Conservation (phyloP, 345 rosid genomes). For the Tarenaya hassleriana region DNA sequence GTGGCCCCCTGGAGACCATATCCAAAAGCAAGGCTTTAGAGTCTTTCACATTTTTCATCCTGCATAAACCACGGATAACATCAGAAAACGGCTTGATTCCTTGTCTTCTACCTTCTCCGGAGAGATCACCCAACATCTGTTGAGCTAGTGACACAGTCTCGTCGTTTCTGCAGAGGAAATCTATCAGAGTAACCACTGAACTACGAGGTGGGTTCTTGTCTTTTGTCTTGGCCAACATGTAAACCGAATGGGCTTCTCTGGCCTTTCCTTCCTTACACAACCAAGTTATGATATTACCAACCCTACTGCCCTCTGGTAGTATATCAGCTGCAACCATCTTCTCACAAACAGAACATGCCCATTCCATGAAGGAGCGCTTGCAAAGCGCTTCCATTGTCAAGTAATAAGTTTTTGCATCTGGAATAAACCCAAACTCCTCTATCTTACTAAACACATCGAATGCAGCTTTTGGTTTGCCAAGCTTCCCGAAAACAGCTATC, state of each 20-base stretch:
- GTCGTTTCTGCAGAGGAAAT: slow-evolving; percentile 47
- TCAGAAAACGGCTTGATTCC: slow-evolving; percentile 69
- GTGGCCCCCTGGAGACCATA: slow-evolving; percentile 72
- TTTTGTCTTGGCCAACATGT: slow-evolving; percentile 42
- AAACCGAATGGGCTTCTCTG: slow-evolving; percentile 47
- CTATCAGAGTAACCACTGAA: slow-evolving; percentile 42
- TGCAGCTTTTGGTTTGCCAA: slow-evolving; percentile 70
- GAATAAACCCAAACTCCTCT: slow-evolving; percentile 49
- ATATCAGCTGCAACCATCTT: slow-evolving; percentile 50
- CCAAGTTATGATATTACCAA: slow-evolving; percentile 68
- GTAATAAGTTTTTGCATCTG: slow-evolving; percentile 47
- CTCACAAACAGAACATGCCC: slow-evolving; percentile 58
- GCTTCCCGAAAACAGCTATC: slow-evolving; percentile 54
- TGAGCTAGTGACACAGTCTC: slow-evolving; percentile 53
- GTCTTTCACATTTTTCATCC: slow-evolving; percentile 48
- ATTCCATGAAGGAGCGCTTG: slow-evolving; percentile 41
- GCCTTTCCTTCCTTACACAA: slow-evolving; percentile 57
- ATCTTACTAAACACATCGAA: slow-evolving; percentile 58
- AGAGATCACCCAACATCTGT: slow-evolving; percentile 45
- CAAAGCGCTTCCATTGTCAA: slow-evolving; percentile 58
- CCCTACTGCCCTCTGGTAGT: slow-evolving; percentile 41
- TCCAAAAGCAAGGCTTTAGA: slow-evolving; percentile 49
- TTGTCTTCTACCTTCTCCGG: slow-evolving; percentile 40
- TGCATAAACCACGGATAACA: slow-evolving; percentile 62
- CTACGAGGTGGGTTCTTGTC: slow-evolving; percentile 38